Percentiles rank a stretch among this genome's conserved stretches.
Evolutionary conservation across 805 yeast genomes (phyloP).

Genomic region (Candida yuanshanica): DNA sequence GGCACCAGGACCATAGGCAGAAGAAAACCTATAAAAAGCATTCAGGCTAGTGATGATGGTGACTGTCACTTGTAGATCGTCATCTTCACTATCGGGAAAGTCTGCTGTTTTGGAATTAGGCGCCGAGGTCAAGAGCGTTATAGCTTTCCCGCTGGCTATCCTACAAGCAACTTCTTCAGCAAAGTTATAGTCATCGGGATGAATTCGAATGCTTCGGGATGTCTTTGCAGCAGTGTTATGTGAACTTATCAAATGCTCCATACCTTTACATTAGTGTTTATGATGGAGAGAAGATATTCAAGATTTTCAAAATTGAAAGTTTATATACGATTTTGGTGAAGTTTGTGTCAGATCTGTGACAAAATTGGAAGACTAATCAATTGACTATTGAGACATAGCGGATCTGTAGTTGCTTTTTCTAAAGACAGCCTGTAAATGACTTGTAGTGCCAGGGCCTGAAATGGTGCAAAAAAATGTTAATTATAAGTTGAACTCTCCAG

Average conservation of each 20-base stretch:
- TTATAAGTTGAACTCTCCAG: too few species aligned
- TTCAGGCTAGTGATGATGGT: background rate
- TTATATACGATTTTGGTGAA: background rate
- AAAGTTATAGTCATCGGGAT: background rate
- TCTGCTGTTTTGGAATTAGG: background rate
- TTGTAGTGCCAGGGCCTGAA: too few species aligned
- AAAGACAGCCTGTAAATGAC: too few species aligned
- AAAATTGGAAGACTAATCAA: too few species aligned
- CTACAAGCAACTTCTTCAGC: background rate
- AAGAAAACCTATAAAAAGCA: background rate
- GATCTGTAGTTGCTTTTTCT: too few species aligned
- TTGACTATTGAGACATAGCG: too few species aligned
- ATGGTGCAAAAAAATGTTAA: too few species aligned
- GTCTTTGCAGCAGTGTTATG: too few species aligned
- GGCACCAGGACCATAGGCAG: slow-evolving; percentile 4
- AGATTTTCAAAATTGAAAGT: background rate
- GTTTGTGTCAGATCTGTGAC: background rate
- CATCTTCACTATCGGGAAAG: background rate
- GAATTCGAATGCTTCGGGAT: background rate
- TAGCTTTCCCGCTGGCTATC: background rate
- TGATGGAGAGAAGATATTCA: background rate
- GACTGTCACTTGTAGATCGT: background rate
- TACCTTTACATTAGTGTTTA: background rate
- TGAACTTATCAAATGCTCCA: background rate
- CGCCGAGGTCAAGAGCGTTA: background rate